These are phyloP conservation scores for Dimocarpus longan DNA, from an alignment of 345 rosid species.

Conservation along the genomic window DNA sequence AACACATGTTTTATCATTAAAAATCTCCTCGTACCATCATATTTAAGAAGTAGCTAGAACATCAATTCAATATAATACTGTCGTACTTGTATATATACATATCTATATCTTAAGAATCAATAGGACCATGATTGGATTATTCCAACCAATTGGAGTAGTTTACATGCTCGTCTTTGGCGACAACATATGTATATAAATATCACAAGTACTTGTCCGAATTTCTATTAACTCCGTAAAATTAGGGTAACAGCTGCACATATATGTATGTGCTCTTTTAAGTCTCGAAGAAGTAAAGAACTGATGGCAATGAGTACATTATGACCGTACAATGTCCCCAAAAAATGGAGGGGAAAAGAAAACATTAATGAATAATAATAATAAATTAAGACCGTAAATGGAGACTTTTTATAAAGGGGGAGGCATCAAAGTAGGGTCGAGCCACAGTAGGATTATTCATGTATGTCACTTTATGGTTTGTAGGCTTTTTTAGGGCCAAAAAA, in stretches of 20 bases:
- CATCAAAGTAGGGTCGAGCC: slow-evolving; percentile 15
- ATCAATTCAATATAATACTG: too few species aligned
- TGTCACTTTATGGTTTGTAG: neutral
- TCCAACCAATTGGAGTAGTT: too few species aligned
- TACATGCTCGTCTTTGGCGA: neutral
- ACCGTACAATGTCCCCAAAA: neutral
- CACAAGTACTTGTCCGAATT: neutral
- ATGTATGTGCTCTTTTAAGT: neutral
- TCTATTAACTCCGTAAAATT: neutral
- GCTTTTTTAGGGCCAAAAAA: slow-evolving; percentile 8
- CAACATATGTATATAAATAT: neutral
- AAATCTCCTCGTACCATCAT: neutral
- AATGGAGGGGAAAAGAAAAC: too few species aligned
- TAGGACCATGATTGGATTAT: neutral
- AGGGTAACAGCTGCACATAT: too few species aligned
- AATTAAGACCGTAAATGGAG: neutral
- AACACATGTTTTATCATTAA: neutral
- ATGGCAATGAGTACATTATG: slow-evolving; percentile 18
- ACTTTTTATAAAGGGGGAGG: neutral
- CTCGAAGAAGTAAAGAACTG: neutral
- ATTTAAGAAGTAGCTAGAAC: too few species aligned
- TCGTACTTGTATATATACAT: neutral
- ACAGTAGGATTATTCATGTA: neutral
- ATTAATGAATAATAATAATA: neutral
- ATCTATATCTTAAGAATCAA: too few species aligned